These are phyloP conservation scores for Komagataella kurtzmanii DNA, from an alignment of 805 yeast genomes.

Conservation along the genomic window DNA sequence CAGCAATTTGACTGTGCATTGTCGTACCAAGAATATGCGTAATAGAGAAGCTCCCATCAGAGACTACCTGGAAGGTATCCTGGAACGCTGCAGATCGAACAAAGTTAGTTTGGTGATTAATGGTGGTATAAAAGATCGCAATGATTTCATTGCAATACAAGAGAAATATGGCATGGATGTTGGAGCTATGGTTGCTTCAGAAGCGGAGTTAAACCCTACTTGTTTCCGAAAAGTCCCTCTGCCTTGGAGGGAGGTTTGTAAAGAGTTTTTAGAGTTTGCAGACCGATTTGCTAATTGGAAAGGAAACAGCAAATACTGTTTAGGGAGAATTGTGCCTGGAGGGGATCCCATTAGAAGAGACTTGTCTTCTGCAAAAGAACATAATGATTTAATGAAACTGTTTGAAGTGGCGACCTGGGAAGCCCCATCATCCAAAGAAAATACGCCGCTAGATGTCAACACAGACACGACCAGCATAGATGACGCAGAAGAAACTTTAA, in stretches of 20 bases:
- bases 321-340: slow-evolving; percentile 60
- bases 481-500: not conserved
- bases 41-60: slow-evolving; percentile 74
- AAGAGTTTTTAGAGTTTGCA: slow-evolving; percentile 45
- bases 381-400: not conserved
- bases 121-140: slow-evolving; percentile 52
- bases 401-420: not conserved
- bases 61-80: slow-evolving; percentile 50
- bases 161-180: slow-evolving; percentile 37
- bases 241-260: slow-evolving; percentile 40
- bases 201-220: slow-evolving; percentile 80
- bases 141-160: slow-evolving; percentile 41
- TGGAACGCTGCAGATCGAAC: slow-evolving; percentile 42
- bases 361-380: not conserved
- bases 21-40: slow-evolving; percentile 83
- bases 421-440: not conserved
- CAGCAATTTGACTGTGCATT: slow-evolving; percentile 76
- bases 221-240: slow-evolving; percentile 39
- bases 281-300: slow-evolving; percentile 42
- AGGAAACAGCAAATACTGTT: slow-evolving; percentile 71
- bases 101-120: slow-evolving; percentile 69
- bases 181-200: slow-evolving; percentile 93
- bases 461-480: not conserved
- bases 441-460: not conserved
- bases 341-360: slow-evolving; percentile 5